Percentiles rank a stretch among this genome's conserved stretches.
phyloP scores from a whole-genome alignment of 768 basidiomycete species.

The Xerocomellus amylosporus region DNA sequence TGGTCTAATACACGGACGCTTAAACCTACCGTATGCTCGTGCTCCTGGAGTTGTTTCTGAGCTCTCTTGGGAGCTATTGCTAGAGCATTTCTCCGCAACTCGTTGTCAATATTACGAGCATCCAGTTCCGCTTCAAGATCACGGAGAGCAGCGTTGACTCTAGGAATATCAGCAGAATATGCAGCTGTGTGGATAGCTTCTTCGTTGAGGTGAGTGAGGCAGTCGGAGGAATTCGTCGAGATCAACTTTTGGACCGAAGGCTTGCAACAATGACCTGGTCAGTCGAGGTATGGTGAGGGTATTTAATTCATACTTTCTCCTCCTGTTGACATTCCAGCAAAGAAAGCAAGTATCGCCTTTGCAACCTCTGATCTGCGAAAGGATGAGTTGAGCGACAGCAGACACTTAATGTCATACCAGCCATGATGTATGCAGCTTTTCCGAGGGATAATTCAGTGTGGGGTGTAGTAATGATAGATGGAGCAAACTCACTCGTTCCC shows the following conservation, averaged over 20 bases:
- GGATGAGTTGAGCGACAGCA: constrained; percentile 8
- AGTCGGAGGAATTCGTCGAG: constrained; percentile 56
- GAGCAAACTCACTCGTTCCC: constrained; percentile 50
- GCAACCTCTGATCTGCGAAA: constrained; percentile 51
- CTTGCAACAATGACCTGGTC: constrained; percentile 39
- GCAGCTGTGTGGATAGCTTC: constrained; percentile 63
- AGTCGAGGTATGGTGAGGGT: constrained; percentile 38
- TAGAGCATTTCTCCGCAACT: constrained; percentile 43
- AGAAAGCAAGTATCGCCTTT: constrained; percentile 56
- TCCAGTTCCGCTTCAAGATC: constrained; percentile 54
- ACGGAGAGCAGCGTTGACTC: constrained; percentile 46
- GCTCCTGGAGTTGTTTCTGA: constrained; percentile 43
- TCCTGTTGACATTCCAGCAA: constrained; percentile 78
- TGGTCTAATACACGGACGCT: not conserved
- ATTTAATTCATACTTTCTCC: constrained; percentile 59
- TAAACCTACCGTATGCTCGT: constrained; percentile 47
- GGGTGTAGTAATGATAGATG: not conserved
- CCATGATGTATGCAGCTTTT: constrained; percentile 64
- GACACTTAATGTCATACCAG: constrained; percentile 43
- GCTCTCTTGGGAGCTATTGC: constrained; percentile 43
- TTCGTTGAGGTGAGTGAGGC: constrained; percentile 56
- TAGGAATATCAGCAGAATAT: constrained; percentile 48
- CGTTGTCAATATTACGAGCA: constrained; percentile 38
- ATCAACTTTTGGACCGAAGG: constrained; percentile 23
- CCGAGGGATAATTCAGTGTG: constrained; percentile 8